Evolutionary conservation across 176 grass and related monocot genomes (phyloP), one percentile per base, ranked within the genome.

Genomic region (Avena sativa): DNA sequence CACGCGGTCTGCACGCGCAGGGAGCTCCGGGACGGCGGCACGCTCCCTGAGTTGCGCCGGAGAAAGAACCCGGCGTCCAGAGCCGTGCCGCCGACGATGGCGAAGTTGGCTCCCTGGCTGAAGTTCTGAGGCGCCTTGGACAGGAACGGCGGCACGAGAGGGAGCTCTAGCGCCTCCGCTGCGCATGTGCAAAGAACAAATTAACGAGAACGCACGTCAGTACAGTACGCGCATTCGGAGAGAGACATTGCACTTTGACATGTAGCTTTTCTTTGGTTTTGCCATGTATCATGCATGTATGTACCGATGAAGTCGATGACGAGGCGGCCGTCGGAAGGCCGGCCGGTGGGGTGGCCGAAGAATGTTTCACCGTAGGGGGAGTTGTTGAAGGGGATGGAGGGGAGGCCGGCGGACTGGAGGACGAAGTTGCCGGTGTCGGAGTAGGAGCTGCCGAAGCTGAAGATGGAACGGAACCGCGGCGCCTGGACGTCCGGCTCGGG

Each of bases 261-360:
- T 62, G 34, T 13, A 79, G 6, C 36, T 5, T 4, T 38, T 38
- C 4, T 5, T 51, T 26, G 2, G 47, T 2, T 30, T 52, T 32
- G 74, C 49, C 6, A 56, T 47, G 12, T 32, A 67, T 2, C 11
- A 44, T 13, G 70, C 20, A 44, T 13, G 70, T 14, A 56, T 7
- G 30, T 89, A 96, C 89, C 87, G 32, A 96, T 82, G 75, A 96
- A 96, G 81, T 96, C 91, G 74, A 96, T 78, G 76, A 93, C 38
- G n/a, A 96, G 81, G 78, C 91, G 89, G 48, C 94, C 94, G 38
- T 96, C 79, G n/a, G 84, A 96, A 12, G 84, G 80, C 17, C 91
- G 91, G 13, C 93, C 93, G 4, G 93, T 95, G 52, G 93, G 76
- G 60, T 60, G 58, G 25, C 62, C 25, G 21, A 95, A 94, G 85